Conservation (phyloP, 164 flowering plant genomes). For the Magnolia sinica region DNA sequence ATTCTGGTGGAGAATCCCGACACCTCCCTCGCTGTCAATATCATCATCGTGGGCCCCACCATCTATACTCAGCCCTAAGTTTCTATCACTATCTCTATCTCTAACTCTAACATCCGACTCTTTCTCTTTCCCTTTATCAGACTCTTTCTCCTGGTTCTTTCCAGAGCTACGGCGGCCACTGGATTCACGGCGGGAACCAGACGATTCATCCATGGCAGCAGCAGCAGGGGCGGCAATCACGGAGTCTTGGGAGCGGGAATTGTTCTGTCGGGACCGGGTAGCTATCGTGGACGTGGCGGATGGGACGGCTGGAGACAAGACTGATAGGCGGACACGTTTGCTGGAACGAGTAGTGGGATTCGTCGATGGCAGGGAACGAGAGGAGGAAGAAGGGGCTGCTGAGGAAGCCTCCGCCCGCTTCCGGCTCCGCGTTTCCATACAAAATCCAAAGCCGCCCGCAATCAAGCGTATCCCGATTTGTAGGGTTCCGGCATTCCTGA, state of each 20-base stretch:
- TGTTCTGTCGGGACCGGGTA: conserved; percentile 55
- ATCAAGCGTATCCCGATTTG: conserved; percentile 2
- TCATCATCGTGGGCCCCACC: conserved; percentile 39
- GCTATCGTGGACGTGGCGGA: conserved; percentile 18
- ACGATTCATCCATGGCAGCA: conserved; percentile 46
- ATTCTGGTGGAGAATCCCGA: conserved; percentile 77
- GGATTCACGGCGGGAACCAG: conserved; percentile 7
- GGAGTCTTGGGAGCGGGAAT: not conserved
- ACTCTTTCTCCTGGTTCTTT: conserved; percentile 25
- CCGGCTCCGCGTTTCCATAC: conserved; percentile 99
- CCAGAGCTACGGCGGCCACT: conserved; percentile 37
- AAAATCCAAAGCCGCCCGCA: conserved; percentile 31
- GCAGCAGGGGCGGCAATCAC: not conserved
- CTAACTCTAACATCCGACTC: conserved; percentile 73
- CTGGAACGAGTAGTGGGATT: conserved; percentile 60
- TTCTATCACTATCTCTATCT: conserved; percentile 27
- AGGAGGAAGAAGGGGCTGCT: conserved; percentile 62
- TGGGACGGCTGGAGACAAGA: conserved; percentile 19
- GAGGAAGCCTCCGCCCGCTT: conserved; percentile 99
- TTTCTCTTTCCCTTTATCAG: conserved; percentile 28
- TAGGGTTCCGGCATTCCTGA: not conserved
- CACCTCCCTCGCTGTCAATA: conserved; percentile 63
- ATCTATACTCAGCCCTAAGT: conserved; percentile 60
- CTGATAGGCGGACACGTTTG: conserved; percentile 63
- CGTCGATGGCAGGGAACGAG: not conserved